Conservation (phyloP, 768 basidiomycete genomes). For the Suillus brevipes region DNA sequence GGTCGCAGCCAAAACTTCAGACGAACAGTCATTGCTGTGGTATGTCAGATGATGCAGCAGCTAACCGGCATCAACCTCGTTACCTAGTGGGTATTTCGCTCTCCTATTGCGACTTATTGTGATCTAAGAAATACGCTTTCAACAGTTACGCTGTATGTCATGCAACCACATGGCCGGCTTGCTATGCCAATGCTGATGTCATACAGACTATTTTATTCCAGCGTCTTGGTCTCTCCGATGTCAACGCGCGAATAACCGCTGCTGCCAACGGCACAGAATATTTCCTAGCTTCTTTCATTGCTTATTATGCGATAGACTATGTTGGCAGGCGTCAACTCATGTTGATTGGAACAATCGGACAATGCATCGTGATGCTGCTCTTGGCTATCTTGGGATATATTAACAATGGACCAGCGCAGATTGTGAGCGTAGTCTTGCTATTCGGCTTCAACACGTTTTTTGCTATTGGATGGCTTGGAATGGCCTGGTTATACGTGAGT, state of each 20-base stretch:
- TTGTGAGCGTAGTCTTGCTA: slow-evolving; percentile 23
- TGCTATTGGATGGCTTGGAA: slow-evolving; percentile 39
- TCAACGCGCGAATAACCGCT: slow-evolving; percentile 29
- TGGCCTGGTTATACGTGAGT: slow-evolving; percentile 34
- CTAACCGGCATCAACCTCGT: slow-evolving; percentile 33
- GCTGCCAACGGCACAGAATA: slow-evolving; percentile 43
- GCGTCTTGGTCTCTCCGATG: slow-evolving; percentile 24
- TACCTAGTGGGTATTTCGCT: slow-evolving; percentile 20
- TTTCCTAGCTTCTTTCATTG: slow-evolving; percentile 45
- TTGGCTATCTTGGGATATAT: slow-evolving; percentile 26
- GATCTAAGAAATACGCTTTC: background rate
- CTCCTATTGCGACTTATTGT: background rate
- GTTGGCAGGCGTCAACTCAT: slow-evolving; percentile 49
- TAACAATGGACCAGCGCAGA: slow-evolving; percentile 24
- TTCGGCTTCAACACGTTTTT: slow-evolving; percentile 41
- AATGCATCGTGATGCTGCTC: slow-evolving; percentile 29
- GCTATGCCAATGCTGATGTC: background rate
- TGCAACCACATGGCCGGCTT: background rate
- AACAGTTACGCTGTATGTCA: slow-evolving; percentile 14
- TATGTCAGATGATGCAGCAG: slow-evolving; percentile 35
- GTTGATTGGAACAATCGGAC: slow-evolving; percentile 44
- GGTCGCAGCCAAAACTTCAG: slow-evolving; percentile 46
- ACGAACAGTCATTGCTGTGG: slow-evolving; percentile 11
- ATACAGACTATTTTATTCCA: slow-evolving; percentile 16
- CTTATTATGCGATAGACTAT: slow-evolving; percentile 49